These are phyloP conservation scores for Aureobasidium mangrovei DNA, from an alignment of 2,329 filamentous ascomycete species.

Conservation along the genomic window DNA sequence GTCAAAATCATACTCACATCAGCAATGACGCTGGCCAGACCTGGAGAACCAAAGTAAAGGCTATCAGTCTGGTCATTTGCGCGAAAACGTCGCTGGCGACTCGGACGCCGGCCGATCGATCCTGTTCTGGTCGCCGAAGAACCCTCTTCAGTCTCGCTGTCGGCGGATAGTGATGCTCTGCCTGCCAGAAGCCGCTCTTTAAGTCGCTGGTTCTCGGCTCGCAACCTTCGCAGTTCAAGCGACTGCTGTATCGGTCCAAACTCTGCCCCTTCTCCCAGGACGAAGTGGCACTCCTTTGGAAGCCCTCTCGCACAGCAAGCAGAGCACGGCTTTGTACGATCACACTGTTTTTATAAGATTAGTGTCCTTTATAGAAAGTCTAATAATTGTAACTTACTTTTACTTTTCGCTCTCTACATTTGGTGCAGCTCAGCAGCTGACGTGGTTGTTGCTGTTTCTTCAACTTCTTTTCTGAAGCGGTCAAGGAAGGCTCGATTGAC, in stretches of 20 bases:
- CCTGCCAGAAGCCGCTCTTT: conserved; percentile 34
- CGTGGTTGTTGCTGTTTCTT: conserved; percentile 34
- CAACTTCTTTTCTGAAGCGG: conserved; percentile 23
- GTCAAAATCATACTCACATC: conserved; percentile 30
- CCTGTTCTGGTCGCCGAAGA: conserved; percentile 19
- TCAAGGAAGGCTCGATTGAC: background rate
- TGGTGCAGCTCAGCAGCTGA: conserved; percentile 40
- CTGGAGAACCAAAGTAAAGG: conserved; percentile 43
- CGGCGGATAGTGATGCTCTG: conserved; percentile 21
- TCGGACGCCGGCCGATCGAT: conserved; percentile 21
- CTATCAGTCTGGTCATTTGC: conserved; percentile 35
- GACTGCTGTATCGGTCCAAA: conserved; percentile 40
- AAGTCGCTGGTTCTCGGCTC: conserved; percentile 37
- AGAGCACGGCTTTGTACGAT: conserved; percentile 41
- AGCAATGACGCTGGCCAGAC: conserved; percentile 37
- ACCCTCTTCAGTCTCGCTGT: conserved; percentile 31
- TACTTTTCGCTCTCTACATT: conserved; percentile 41
- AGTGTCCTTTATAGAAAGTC: background rate
- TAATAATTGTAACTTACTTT: conserved; percentile 28
- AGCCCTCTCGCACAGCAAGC: conserved; percentile 41
- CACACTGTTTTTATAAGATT: conserved; percentile 30
- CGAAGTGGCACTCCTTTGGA: conserved; percentile 40
- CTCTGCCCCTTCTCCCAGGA: conserved; percentile 37
- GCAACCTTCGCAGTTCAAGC: conserved; percentile 39
- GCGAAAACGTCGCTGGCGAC: conserved; percentile 31